These are phyloP conservation scores for Paecilomyces formosus DNA, from an alignment of 2,329 filamentous ascomycete genomes.

Conservation along the genomic window DNA sequence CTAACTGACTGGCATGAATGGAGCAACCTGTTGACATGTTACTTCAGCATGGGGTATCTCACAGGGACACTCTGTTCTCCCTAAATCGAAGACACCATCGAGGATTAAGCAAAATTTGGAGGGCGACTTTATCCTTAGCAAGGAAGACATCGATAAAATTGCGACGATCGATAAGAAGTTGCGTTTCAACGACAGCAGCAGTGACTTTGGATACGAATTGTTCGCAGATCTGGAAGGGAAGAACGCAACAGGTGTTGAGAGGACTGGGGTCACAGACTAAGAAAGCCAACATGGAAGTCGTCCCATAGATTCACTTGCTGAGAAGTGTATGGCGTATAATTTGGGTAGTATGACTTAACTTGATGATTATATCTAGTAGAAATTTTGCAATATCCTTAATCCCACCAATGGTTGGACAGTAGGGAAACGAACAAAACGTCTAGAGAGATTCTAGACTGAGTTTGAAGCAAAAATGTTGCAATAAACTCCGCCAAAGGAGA, in stretches of 20 bases:
- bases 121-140: conserved; percentile 51
- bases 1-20: not conserved
- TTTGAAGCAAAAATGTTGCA: too few relatives aligned
- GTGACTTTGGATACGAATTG: conserved; percentile 51
- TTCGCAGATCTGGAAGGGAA: conserved; percentile 55
- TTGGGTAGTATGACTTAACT: not conserved
- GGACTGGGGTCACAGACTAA: not conserved
- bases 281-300: not conserved
- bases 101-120: conserved; percentile 38
- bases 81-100: conserved; percentile 43
- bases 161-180: conserved; percentile 52
- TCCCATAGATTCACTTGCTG: not conserved
- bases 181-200: conserved; percentile 54
- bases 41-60: conserved; percentile 46
- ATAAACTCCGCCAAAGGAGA: too few relatives aligned
- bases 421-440: too few relatives aligned
- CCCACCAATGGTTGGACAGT: too few relatives aligned
- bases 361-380: not conserved
- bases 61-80: conserved; percentile 45
- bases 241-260: conserved; percentile 1
- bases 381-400: not conserved
- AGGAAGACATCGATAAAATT: conserved; percentile 52
- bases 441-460: too few relatives aligned
- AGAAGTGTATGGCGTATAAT: not conserved
- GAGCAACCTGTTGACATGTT: not conserved